phyloP scores from a whole-genome alignment of 208 protist genomes.

The Herpetomonas samuelpessoai region DNA sequence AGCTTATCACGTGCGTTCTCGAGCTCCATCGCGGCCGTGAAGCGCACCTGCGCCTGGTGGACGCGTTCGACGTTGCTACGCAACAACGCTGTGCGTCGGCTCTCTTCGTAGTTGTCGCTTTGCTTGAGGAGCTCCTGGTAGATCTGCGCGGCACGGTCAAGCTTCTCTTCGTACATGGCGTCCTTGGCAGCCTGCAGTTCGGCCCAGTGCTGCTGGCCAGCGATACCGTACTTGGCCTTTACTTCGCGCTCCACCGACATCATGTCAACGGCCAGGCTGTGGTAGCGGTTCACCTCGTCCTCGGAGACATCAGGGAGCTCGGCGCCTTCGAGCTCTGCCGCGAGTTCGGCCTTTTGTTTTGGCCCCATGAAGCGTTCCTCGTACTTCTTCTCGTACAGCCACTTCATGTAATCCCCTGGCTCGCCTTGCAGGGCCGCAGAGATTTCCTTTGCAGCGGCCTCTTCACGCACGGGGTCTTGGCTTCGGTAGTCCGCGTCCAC shows the following conservation, averaged over 20 bases:
- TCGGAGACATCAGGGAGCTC: constrained; percentile 74
- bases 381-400: constrained; percentile 77
- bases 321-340: constrained; percentile 38
- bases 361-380: constrained; percentile 61
- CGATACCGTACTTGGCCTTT: constrained; percentile 66
- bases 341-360: constrained; percentile 36
- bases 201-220: constrained; percentile 82
- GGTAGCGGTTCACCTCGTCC: constrained; percentile 79
- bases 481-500: constrained; percentile 88
- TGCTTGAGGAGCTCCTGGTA: constrained; percentile 79
- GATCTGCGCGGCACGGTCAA: constrained; percentile 68
- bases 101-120: constrained; percentile 65
- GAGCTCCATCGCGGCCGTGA: constrained; percentile 82
- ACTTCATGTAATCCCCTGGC: constrained; percentile 83
- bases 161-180: constrained; percentile 65
- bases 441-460: constrained; percentile 70
- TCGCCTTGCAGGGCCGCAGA: constrained; percentile 66
- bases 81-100: constrained; percentile 55
- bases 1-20: constrained; percentile 75
- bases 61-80: constrained; percentile 68
- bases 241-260: constrained; percentile 69
- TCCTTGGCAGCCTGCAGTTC: constrained; percentile 86
- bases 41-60: constrained; percentile 81
- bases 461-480: constrained; percentile 51
- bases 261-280: constrained; percentile 67